A percentile compares a stretch with the other conserved stretches of the same genome.
These are phyloP conservation scores for Candida orba DNA, from an alignment of 805 yeast species.

Conservation along the genomic window DNA sequence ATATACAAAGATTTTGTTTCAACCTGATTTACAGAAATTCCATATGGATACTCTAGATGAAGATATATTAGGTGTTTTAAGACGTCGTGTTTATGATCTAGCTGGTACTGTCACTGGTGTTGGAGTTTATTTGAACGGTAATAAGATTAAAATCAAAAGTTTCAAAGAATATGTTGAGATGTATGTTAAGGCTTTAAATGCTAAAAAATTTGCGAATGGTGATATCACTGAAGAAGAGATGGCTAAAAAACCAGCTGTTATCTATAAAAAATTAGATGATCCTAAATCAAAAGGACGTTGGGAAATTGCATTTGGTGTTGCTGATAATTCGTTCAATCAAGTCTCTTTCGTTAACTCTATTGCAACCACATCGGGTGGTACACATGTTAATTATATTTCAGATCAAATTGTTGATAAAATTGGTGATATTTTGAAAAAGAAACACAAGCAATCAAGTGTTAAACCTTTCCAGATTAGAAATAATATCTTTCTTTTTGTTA, in stretches of 20 bases:
- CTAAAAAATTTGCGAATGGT: constrained; percentile 26
- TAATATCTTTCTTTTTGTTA: constrained; percentile 84
- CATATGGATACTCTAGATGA: constrained; percentile 79
- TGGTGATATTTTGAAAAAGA: constrained; percentile 65
- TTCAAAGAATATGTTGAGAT: constrained; percentile 87
- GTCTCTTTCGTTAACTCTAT: constrained; percentile 96
- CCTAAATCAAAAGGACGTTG: constrained; percentile 45
- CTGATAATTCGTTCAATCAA: constrained; percentile 86
- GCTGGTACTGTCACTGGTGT: constrained; percentile 90
- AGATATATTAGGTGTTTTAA: constrained; percentile 75
- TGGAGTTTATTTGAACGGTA: constrained; percentile 70
- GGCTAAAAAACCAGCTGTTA: constrained; percentile 49
- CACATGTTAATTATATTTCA: constrained; percentile 81
- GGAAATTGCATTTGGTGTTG: constrained; percentile 93
- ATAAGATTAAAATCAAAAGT: constrained; percentile 56
- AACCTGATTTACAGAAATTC: constrained; percentile 80
- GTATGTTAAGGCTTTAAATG: constrained; percentile 72
- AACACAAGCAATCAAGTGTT: constrained; percentile 56
- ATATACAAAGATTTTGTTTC: constrained; percentile 80
- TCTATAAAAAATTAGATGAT: constrained; percentile 74
- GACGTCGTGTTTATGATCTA: constrained; percentile 91
- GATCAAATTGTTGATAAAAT: constrained; percentile 80
- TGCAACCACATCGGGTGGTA: constrained; percentile 96
- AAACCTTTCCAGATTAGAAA: constrained; percentile 85
- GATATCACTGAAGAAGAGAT: constrained; percentile 27